These are phyloP conservation scores for Ophiobolus disseminans DNA, from an alignment of 2,329 filamentous ascomycete genomes.

Conservation along the genomic window DNA sequence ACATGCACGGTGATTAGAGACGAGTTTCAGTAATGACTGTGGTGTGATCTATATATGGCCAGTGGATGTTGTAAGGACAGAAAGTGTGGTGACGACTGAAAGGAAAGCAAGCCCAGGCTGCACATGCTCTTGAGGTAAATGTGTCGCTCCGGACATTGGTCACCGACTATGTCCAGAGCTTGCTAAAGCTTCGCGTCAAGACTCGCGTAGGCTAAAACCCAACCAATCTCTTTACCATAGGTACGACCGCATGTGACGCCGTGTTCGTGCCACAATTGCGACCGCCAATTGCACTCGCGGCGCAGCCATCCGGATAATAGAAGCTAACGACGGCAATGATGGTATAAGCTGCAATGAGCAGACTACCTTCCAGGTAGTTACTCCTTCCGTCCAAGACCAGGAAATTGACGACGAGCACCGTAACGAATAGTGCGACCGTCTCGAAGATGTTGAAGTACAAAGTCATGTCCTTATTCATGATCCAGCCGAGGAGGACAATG, in stretches of 20 bases:
- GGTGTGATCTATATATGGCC: too few species aligned
- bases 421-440: constrained; percentile 78
- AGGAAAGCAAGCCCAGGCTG: background rate
- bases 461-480: constrained; percentile 74
- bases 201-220: constrained; percentile 16
- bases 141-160: too few species aligned
- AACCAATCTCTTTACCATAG: constrained; percentile 28
- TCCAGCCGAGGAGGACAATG: constrained; percentile 80
- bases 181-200: background rate
- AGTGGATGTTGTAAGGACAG: too few species aligned
- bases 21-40: too few species aligned
- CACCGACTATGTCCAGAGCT: background rate
- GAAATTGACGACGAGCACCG: constrained; percentile 85
- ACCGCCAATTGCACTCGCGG: constrained; percentile 55
- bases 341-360: constrained; percentile 78
- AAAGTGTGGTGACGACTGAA: background rate
- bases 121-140: too few species aligned
- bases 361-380: constrained; percentile 80
- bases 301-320: constrained; percentile 56
- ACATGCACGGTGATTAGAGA: too few species aligned
- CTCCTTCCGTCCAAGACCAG: constrained; percentile 82
- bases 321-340: constrained; percentile 72
- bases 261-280: constrained; percentile 30
- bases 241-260: constrained; percentile 13
- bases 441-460: constrained; percentile 68